Evolutionary conservation across 768 basidiomycete species (phyloP).

Genomic region (Chalciporus chontae): DNA sequence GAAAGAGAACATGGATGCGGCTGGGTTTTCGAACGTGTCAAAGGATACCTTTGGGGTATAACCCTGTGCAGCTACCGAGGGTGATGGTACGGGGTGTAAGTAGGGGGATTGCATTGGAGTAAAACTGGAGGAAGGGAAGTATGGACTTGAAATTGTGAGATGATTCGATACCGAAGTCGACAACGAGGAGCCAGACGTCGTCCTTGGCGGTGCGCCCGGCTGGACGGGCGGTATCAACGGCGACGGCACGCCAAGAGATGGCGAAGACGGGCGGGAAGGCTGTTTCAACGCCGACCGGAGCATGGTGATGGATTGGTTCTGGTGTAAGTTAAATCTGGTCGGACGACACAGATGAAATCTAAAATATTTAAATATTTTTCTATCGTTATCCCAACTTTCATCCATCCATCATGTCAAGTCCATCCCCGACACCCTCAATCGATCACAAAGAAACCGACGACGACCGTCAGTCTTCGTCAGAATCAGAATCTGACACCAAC

Average conservation of each 20-base stretch:
- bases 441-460: conserved; percentile 1
- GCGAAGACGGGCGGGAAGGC: conserved; percentile 25
- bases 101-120: conserved; percentile 16
- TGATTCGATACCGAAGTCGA: conserved; percentile 16
- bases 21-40: conserved; percentile 83
- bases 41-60: conserved; percentile 61
- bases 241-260: conserved; percentile 13
- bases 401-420: conserved; percentile 14
- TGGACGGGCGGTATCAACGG: conserved; percentile 21
- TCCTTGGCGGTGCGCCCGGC: conserved; percentile 12
- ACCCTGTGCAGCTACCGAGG: conserved; percentile 28
- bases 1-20: conserved; percentile 82
- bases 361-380: conserved; percentile 10
- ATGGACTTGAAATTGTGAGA: conserved; percentile 20
- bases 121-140: conserved; percentile 10
- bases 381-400: not conserved
- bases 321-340: no score
- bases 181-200: conserved; percentile 18
- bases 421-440: conserved; percentile 1
- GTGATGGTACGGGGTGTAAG: conserved; percentile 12
- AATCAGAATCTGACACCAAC: not conserved
- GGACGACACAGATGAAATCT: not conserved
- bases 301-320: conserved; percentile 18
- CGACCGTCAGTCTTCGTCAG: not conserved
- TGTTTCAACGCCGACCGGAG: conserved; percentile 58